These are phyloP conservation scores for Quaeritorhiza haematococci DNA, from an alignment of 371 early-diverging fungal genomes.

Conservation along the genomic window DNA sequence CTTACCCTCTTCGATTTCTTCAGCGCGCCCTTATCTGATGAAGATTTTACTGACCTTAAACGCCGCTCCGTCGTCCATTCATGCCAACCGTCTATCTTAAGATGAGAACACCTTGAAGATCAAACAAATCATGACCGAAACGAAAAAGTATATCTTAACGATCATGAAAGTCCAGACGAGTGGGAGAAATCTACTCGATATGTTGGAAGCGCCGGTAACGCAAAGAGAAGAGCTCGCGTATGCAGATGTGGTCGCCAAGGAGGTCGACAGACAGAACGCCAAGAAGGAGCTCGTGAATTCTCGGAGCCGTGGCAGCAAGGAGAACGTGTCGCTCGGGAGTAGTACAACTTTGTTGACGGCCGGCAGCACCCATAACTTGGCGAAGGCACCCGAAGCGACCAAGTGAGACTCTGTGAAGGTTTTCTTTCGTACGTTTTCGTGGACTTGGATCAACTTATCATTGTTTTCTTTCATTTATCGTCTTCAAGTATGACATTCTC, in stretches of 20 bases:
- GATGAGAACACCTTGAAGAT: conserved; percentile 61
- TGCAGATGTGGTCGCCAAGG: conserved; percentile 28
- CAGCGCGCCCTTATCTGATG: neutral
- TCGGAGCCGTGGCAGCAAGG: neutral
- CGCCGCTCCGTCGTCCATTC: too few relatives aligned
- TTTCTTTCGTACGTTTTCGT: too few relatives aligned
- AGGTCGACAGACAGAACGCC: conserved; percentile 15
- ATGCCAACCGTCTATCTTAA: neutral
- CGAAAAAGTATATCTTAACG: conserved; percentile 80
- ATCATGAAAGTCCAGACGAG: conserved; percentile 73
- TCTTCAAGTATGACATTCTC: conserved; percentile 42
- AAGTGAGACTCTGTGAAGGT: too few relatives aligned
- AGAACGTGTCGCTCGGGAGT: too few relatives aligned
- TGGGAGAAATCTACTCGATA: conserved; percentile 74
- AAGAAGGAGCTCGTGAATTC: neutral
- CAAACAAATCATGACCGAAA: conserved; percentile 75
- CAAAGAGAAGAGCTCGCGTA: conserved; percentile 69
- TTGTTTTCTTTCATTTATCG: neutral
- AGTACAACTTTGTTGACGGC: neutral
- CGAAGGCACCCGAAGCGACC: neutral
- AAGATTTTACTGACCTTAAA: too few relatives aligned
- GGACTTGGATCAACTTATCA: neutral
- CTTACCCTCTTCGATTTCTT: neutral
- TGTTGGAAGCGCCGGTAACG: conserved; percentile 69
- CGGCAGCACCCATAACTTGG: neutral